Base-by-base conservation (phyloP, 225 moss, liverwort and hornwort genomes). In the Takakia lepidozioides region DNA sequence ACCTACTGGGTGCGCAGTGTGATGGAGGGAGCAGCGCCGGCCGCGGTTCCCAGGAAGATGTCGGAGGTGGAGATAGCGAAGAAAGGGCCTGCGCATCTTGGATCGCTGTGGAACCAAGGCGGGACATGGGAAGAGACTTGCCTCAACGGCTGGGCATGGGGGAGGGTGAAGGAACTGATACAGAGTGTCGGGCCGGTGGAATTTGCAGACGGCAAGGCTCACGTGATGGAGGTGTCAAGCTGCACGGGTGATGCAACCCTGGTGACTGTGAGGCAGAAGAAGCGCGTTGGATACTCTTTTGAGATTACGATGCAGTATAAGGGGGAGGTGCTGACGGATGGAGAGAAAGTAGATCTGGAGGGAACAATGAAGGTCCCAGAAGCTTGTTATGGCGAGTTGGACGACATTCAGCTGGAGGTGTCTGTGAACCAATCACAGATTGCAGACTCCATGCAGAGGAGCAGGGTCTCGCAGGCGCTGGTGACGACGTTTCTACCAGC, bases 41-140 rank as follows among this genome's bases (percentile, higher is more conserved):
- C 74, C n/a, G 63, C 79, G 1, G 66, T 85, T 5, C 87, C 78
- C 0, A 74, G 71, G 5, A 82, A 80, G 49, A 41, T 92, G 14
- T 65, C 80, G 2, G 84, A 92, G 55, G 46, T 82, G 46, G 57
- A 55, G 2, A 11, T 22, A 10, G 48, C 60, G 18, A 41, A 17
- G 25, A 55, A 64, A 4, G 48, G 29, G 17, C 51, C 19, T 10
- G 50, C 66, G 38, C 65, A 27, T 25, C 27, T 80, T 1, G 87
- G 92, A 23, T 84, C 82, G 10, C 62, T 60, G 43, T 92, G 86
- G 91, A 92, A 92, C 55, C 84, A 79, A 62, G 90, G 83, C 48
- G 90, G 90, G 39, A 90, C 90, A 27, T 90, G 90, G 90, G 90
- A 90, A 75, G 90, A 90, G 70, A 86, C 75, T 66, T 69, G 65